Conservation (phyloP, 1,284 basidiomycete genomes). For the Uromyces viciae-fabae region DNA sequence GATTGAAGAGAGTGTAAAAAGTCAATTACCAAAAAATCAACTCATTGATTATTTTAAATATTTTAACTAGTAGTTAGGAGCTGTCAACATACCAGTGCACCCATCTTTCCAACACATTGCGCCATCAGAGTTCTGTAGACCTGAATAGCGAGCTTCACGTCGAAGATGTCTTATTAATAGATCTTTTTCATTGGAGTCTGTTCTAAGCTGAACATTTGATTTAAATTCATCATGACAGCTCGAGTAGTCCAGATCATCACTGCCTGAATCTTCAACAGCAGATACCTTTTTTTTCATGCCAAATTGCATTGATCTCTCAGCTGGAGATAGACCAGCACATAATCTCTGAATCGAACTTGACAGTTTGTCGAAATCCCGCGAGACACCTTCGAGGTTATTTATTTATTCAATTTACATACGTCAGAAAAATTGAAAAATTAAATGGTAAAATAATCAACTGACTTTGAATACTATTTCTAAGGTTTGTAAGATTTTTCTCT, state of each 20-base stretch:
- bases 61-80: no score
- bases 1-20: not conserved
- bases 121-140: conserved; percentile 25
- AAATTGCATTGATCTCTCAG: not conserved
- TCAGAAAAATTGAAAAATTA: no score
- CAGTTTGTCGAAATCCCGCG: conserved; percentile 13
- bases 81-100: conserved; percentile 19
- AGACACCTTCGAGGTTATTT: not conserved
- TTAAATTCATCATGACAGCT: not conserved
- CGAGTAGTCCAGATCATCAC: not conserved
- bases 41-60: no score
- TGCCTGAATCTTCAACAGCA: not conserved
- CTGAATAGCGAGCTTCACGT: not conserved
- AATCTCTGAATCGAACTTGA: conserved; percentile 5
- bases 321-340: conserved; percentile 11
- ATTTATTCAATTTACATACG: not conserved
- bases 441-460: not conserved
- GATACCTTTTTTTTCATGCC: not conserved
- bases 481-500: conserved; percentile 7
- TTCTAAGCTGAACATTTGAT: not conserved
- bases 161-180: not conserved
- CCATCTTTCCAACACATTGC: conserved; percentile 38
- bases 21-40: not conserved
- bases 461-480: conserved; percentile 34
- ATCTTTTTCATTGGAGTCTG: not conserved